A percentile compares a stretch with the other conserved stretches of the same genome.
phyloP scores from a whole-genome alignment of 1,284 basidiomycete genomes.

The Cutaneotrichosporon mucoides region DNA sequence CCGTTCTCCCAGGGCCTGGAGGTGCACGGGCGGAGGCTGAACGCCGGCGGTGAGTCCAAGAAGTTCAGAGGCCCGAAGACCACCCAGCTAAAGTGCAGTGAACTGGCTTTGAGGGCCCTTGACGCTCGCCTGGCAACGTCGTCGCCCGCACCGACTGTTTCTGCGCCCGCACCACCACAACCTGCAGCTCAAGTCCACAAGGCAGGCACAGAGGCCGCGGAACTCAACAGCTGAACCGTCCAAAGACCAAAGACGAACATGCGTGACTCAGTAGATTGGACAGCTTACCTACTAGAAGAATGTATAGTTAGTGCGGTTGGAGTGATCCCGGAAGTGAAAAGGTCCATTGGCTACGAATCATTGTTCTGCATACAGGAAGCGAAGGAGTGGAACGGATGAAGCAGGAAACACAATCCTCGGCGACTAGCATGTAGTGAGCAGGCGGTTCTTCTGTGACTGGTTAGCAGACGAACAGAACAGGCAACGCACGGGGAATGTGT shows the following conservation, averaged over 20 bases:
- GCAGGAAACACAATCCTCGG: not conserved
- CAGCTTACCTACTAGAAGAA: too few species aligned
- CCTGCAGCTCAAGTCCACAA: not conserved
- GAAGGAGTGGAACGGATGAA: not conserved
- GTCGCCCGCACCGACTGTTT: conserved; percentile 6
- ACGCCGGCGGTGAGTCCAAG: conserved; percentile 63
- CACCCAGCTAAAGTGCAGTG: conserved; percentile 51
- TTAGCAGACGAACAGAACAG: too few species aligned
- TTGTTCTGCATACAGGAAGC: conserved; percentile 13
- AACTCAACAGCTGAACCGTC: not conserved
- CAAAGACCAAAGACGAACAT: too few species aligned
- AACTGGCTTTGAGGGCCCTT: conserved; percentile 90
- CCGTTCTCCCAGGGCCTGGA: conserved; percentile 63
- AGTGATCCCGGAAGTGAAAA: not conserved
- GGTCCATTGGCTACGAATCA: not conserved
- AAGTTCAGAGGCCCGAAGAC: not conserved
- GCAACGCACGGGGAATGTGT: conserved; percentile 36
- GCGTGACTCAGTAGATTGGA: too few species aligned
- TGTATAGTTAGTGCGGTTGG: too few species aligned
- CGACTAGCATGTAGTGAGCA: conserved; percentile 14
- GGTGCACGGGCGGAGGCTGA: conserved; percentile 91
- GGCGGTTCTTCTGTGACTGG: conserved; percentile 18
- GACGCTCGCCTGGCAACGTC: conserved; percentile 75
- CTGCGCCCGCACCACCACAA: conserved; percentile 4
- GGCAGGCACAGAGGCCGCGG: not conserved